phyloP scores from a whole-genome alignment of 2,329 filamentous ascomycete genomes.

The Bipolaris gigantea region DNA sequence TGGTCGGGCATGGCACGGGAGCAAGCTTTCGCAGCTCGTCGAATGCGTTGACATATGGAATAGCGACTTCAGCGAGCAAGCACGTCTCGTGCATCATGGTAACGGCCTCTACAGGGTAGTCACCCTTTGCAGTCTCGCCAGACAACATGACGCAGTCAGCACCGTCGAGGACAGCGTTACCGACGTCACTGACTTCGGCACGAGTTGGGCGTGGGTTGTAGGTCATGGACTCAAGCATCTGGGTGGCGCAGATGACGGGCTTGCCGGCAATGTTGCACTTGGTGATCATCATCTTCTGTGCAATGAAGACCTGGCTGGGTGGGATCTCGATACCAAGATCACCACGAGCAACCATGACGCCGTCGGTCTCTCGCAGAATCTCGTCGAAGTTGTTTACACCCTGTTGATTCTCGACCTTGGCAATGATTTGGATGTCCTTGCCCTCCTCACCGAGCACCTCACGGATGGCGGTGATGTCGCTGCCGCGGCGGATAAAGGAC shows the following conservation, averaged over 20 bases:
- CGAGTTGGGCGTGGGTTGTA: constrained; percentile 98
- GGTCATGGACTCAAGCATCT: constrained; percentile 99
- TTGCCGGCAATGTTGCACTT: constrained; percentile 99
- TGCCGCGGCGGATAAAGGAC: constrained; percentile 92
- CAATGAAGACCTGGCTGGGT: constrained; percentile 96
- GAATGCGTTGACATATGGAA: constrained; percentile 94
- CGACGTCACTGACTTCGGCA: constrained; percentile 97
- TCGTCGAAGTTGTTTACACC: constrained; percentile 99
- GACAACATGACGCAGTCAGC: constrained; percentile 99
- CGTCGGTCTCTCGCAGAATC: constrained; percentile 93
- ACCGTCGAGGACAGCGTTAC: constrained; percentile 95
- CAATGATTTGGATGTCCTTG: constrained; percentile 97
- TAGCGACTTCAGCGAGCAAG: constrained; percentile 93
- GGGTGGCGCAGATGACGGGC: constrained; percentile 97
- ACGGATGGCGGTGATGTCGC: constrained; percentile 92
- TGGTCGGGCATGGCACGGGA: constrained; percentile 80
- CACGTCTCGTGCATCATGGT: constrained; percentile 98
- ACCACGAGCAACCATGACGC: constrained; percentile 99
- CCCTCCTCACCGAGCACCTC: constrained; percentile 87
- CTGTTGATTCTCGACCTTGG: constrained; percentile 99
- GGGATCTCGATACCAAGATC: constrained; percentile 98
- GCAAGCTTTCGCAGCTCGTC: constrained; percentile 88
- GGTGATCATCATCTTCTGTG: constrained; percentile 99
- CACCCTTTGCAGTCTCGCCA: constrained; percentile 97
- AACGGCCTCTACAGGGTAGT: constrained; percentile 89